Base-by-base conservation (phyloP, 208 protist species). In the Crithidia expoeki region DNA sequence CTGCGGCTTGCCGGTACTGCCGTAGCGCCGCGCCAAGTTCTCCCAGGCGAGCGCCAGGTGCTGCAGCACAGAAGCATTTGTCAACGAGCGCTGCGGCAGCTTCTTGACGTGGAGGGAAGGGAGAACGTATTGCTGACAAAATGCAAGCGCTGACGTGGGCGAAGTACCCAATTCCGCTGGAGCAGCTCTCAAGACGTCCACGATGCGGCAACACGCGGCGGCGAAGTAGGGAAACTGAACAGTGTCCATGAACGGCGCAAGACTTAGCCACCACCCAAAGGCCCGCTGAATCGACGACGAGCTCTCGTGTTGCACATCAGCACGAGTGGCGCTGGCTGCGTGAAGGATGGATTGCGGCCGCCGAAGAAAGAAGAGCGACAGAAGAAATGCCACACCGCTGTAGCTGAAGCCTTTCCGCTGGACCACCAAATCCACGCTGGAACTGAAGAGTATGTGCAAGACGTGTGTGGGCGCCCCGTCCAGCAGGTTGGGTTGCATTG, bases 51-150 rank as follows among this genome's bases (percentile, higher is more conserved):
- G 51, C 21, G 74, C 27, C 46, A 67, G 33, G 65, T 68, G 62
- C 67, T 79, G 63, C 67, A 71, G 23, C 23, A 74, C 36, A 21
- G 32, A 23, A 2, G 23, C 42, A 17, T 36, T 56, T 10, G 42
- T 52, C 36, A 79, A 30, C 0, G 51, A 42, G 4, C 71, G 36
- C 14, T 33, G 40, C 9, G 78, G 74, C n/a, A 76, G 57, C 30
- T 63, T 80, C 55, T 81, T 84, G 0, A 79, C 69, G 63, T 83
- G 66, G 33, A 76, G 11, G 12, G 75, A 84, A 34, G 82, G 79
- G 16, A 82, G 28, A 25, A 58, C 4, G 47, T 71, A 82, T 25
- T 81, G 74, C 0, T n/a, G 56, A 38, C 74, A 84, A 5, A 25
- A 59, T 4, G 30, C 53, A 0, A 59, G 33, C 11, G 32, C 32